Evolutionary conservation across 73 alveolate genomes (phyloP).

Genomic region (Tetrahymena elliotti): DNA sequence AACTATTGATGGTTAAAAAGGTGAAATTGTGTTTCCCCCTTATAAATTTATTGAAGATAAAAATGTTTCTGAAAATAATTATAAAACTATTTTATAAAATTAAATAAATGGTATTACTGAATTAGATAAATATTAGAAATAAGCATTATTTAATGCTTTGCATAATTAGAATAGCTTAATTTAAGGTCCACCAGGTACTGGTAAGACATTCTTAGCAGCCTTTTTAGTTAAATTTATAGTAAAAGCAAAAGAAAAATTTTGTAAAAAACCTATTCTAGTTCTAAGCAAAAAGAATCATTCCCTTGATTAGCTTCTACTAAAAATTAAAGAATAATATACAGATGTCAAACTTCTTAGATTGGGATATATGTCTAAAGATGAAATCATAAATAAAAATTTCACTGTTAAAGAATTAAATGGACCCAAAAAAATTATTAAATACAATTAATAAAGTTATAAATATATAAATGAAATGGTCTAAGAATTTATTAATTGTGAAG

Average conservation of each 20-base stretch:
- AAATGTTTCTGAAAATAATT: no score
- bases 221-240: conserved; percentile 41
- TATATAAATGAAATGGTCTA: no score
- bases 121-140: neutral
- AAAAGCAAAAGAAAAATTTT: neutral
- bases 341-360: conserved; percentile 46
- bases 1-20: neutral
- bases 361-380: conserved; percentile 71
- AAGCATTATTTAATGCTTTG: neutral
- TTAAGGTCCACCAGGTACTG: conserved; percentile 96
- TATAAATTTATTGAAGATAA: neutral
- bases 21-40: neutral
- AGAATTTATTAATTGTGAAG: no score
- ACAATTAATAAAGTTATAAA: no score
- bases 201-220: conserved; percentile 80
- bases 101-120: neutral
- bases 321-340: neutral
- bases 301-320: conserved; percentile 15
- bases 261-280: conserved; percentile 13
- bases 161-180: conserved; percentile 43
- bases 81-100: neutral
- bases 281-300: conserved; percentile 17
- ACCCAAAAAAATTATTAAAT: neutral
- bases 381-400: neutral
- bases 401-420: neutral